Evolutionary conservation across 371 early-diverging fungal species (phyloP).

Genomic region (Lichtheimia ornata): DNA sequence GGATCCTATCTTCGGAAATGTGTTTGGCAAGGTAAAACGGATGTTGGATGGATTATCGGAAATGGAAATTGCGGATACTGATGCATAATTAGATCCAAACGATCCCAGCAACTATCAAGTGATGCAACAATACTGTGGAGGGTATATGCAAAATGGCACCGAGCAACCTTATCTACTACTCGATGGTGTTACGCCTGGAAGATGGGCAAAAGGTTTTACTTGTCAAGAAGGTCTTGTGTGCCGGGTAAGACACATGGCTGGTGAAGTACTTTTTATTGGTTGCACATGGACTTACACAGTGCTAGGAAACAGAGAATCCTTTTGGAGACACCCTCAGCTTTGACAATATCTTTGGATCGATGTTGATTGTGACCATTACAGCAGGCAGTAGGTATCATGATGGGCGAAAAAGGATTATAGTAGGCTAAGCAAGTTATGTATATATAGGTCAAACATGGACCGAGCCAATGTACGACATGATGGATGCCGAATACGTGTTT

Average conservation of each 20-base stretch:
- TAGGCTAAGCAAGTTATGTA: not conserved
- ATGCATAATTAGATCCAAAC: conserved; percentile 28
- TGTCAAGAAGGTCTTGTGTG: conserved; percentile 58
- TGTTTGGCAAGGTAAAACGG: conserved; percentile 47
- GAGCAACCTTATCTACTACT: conserved; percentile 26
- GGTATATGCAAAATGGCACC: conserved; percentile 25
- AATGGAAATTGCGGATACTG: not conserved
- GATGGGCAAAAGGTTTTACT: conserved; percentile 59
- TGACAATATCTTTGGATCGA: conserved; percentile 59
- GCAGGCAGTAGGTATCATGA: conserved; percentile 34
- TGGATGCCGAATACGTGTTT: conserved; percentile 64
- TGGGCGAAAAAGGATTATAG: not conserved
- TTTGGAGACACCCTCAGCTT: conserved; percentile 53
- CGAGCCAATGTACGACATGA: conserved; percentile 68
- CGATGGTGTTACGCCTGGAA: conserved; percentile 17
- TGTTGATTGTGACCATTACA: conserved; percentile 59
- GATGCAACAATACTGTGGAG: conserved; percentile 53
- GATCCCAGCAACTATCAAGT: conserved; percentile 25
- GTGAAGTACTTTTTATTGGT: no score
- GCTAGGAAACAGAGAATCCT: conserved; percentile 51
- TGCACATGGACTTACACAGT: not conserved
- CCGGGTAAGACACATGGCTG: conserved; percentile 28
- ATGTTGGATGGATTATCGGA: not conserved
- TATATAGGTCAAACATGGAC: conserved; percentile 70
- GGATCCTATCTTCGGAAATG: conserved; percentile 64